Evolutionary conservation across 192 early-diverging fungal species (phyloP).

Genomic region (Linnemannia exigua): DNA sequence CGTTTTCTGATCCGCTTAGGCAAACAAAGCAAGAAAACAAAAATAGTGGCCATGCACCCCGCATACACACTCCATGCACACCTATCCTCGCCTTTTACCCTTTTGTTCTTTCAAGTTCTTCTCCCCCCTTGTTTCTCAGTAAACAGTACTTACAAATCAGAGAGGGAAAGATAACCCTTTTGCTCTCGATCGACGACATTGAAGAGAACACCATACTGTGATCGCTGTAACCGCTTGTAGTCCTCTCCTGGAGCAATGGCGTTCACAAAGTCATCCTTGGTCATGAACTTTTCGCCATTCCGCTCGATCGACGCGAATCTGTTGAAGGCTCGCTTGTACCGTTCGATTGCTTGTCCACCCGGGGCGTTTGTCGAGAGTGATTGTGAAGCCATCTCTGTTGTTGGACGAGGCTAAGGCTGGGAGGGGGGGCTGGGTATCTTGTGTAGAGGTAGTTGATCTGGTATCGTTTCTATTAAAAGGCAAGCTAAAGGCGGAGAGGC

Average conservation of each 20-base stretch:
- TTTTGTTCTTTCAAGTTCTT: not conserved
- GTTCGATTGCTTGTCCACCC: conserved; percentile 30
- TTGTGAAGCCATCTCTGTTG: not conserved
- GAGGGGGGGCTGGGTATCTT: not conserved
- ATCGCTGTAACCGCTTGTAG: conserved; percentile 68
- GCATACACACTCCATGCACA: not conserved
- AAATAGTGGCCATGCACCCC: not conserved
- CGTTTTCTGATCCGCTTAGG: not conserved
- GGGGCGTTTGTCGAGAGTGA: not conserved
- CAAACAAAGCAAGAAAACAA: not conserved
- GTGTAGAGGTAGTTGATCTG: too few relatives aligned
- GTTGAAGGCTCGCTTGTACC: conserved; percentile 62
- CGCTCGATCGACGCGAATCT: conserved; percentile 65
- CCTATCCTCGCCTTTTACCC: not conserved
- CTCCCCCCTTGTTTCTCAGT: not conserved
- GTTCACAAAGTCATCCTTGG: conserved; percentile 68
- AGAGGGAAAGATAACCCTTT: conserved; percentile 63
- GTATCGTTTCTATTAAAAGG: not conserved
- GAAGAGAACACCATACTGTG: conserved; percentile 72
- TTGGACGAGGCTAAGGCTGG: not conserved
- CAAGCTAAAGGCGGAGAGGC: too few relatives aligned
- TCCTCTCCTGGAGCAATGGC: conserved; percentile 72
- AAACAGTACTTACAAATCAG: conserved; percentile 65
- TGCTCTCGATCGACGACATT: conserved; percentile 66
- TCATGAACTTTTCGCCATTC: conserved; percentile 68